A percentile compares a stretch with the other conserved stretches of the same genome.
Evolutionary conservation across 2,329 filamentous ascomycete genomes (phyloP).

Genomic region (Onygena corvina): DNA sequence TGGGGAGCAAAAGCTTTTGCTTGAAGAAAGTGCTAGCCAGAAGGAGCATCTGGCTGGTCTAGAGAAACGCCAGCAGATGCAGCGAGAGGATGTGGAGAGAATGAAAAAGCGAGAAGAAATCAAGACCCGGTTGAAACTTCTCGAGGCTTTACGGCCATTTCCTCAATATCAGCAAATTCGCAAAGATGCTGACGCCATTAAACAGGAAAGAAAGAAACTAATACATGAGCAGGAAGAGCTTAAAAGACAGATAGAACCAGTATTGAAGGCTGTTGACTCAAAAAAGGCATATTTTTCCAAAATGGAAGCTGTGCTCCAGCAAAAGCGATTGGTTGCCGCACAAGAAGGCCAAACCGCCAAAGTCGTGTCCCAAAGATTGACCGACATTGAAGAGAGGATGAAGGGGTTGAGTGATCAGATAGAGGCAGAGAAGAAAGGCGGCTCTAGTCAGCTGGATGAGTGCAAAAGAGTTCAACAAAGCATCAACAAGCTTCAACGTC

Average conservation of each 20-base stretch:
- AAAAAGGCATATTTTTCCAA: slow-evolving; percentile 54
- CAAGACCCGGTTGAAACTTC: slow-evolving; percentile 49
- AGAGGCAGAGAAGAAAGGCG: slow-evolving; percentile 42
- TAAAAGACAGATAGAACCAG: slow-evolving; percentile 52
- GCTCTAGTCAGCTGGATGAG: slow-evolving; percentile 43
- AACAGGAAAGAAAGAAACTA: slow-evolving; percentile 43
- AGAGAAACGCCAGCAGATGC: slow-evolving; percentile 59
- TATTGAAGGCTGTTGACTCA: slow-evolving; percentile 52
- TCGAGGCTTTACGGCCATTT: slow-evolving; percentile 55
- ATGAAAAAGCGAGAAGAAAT: slow-evolving; percentile 63
- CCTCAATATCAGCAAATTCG: slow-evolving; percentile 51
- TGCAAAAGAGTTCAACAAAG: slow-evolving; percentile 40
- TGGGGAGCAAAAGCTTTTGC: slow-evolving; percentile 53
- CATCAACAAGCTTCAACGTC: slow-evolving; percentile 53
- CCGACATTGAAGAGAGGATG: slow-evolving; percentile 29
- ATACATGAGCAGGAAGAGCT: slow-evolving; percentile 48
- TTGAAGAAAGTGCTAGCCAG: slow-evolving; percentile 47
- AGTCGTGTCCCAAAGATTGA: slow-evolving; percentile 32
- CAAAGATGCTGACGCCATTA: slow-evolving; percentile 41
- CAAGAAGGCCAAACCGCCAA: slow-evolving; percentile 41
- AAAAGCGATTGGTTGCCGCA: slow-evolving; percentile 44
- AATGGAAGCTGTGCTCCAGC: slow-evolving; percentile 45
- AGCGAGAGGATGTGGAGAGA: slow-evolving; percentile 72
- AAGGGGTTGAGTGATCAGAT: slow-evolving; percentile 31
- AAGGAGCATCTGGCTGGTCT: slow-evolving; percentile 53